phyloP scores from a whole-genome alignment of 164 flowering plant genomes.

The Magnolia sinica region DNA sequence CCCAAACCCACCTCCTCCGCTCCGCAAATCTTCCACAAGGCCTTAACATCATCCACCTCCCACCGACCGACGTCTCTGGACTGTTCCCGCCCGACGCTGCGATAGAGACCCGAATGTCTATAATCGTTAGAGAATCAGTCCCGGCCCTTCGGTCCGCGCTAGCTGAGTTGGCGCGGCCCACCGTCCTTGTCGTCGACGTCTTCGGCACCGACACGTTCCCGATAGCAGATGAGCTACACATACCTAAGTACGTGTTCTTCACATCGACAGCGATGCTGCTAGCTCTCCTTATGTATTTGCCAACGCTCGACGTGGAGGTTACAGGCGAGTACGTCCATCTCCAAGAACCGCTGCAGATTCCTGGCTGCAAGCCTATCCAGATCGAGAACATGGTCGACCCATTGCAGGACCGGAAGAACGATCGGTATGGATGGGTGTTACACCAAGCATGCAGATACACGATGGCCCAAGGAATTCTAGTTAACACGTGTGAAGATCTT shows the following conservation, averaged over 20 bases:
- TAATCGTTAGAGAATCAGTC: slow-evolving; percentile 30
- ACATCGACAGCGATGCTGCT: slow-evolving; percentile 22
- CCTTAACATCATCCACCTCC: slow-evolving; percentile 23
- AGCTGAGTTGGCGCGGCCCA: slow-evolving; percentile 31
- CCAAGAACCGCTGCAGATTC: slow-evolving; percentile 25
- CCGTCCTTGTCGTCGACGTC: slow-evolving; percentile 23
- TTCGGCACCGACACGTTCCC: slow-evolving; percentile 29
- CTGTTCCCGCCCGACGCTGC: slow-evolving; percentile 15
- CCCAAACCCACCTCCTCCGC: slow-evolving; percentile 22
- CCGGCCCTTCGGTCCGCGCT: slow-evolving; percentile 13
- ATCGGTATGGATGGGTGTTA: slow-evolving; percentile 24
- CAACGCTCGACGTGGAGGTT: slow-evolving; percentile 25
- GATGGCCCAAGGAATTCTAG: slow-evolving; percentile 28
- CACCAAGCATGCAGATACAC: slow-evolving; percentile 10
- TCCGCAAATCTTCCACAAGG: slow-evolving; percentile 23
- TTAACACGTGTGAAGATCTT: slow-evolving; percentile 24
- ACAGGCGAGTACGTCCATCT: slow-evolving; percentile 32
- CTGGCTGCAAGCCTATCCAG: slow-evolving; percentile 30
- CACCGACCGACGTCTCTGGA: slow-evolving; percentile 24
- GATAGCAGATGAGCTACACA: slow-evolving; percentile 26
- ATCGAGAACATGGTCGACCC: slow-evolving; percentile 30
- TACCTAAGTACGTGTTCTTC: slow-evolving; percentile 37
- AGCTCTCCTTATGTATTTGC: slow-evolving; percentile 25
- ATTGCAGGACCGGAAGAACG: slow-evolving; percentile 25
- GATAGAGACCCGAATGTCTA: slow-evolving; percentile 28